Conservation (phyloP, 2,329 filamentous ascomycete genomes). For the Colletotrichum caudatum region DNA sequence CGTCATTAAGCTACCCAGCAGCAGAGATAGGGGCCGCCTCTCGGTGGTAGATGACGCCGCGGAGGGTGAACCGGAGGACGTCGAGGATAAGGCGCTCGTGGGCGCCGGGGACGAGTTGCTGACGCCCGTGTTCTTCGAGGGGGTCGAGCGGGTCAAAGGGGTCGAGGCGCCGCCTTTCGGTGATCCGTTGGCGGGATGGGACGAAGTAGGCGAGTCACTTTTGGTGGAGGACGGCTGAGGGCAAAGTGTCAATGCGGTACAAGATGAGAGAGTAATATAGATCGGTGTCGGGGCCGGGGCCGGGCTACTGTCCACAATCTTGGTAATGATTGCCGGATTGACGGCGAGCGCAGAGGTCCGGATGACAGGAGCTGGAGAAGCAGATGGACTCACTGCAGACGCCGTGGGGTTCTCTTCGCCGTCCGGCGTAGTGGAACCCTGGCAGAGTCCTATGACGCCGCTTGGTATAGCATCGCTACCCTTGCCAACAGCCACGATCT, state of each 20-base stretch:
- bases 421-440: constrained; percentile 44
- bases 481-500: constrained; percentile 53
- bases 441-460: constrained; percentile 51
- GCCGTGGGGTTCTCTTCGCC: constrained; percentile 4
- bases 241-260: not conserved
- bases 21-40: constrained; percentile 9
- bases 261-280: not conserved
- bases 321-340: not conserved
- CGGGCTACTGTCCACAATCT: not conserved
- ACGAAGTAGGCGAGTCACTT: constrained; percentile 1
- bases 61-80: constrained; percentile 17
- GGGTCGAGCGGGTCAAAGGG: not conserved
- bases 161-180: not conserved
- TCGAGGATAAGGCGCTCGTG: constrained; percentile 14
- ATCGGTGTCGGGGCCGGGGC: not conserved
- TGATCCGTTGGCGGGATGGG: not conserved
- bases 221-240: constrained; percentile 8
- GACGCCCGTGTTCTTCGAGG: constrained; percentile 10
- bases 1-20: constrained; percentile 18
- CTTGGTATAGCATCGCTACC: constrained; percentile 50
- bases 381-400: constrained; percentile 24
- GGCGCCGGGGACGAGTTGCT: not conserved
- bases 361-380: constrained; percentile 1
- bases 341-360: not conserved
- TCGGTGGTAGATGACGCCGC: constrained; percentile 8